phyloP scores from a whole-genome alignment of 1,139 yeast species.

The Saccharomycopsis crataegensis region DNA sequence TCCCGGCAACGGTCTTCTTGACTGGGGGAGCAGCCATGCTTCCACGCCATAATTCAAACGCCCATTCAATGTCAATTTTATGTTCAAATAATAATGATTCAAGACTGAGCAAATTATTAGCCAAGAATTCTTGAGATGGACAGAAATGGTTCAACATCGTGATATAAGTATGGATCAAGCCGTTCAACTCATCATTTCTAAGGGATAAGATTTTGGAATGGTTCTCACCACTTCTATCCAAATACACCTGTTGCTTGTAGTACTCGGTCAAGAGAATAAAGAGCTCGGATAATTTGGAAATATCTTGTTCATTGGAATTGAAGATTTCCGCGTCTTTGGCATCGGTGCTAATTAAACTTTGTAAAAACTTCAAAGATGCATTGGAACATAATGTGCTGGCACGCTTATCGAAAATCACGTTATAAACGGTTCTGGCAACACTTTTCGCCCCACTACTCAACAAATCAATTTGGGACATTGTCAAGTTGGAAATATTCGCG shows the following conservation, averaged over 20 bases:
- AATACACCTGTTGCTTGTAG: constrained; percentile 28
- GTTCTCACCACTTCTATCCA: constrained; percentile 34
- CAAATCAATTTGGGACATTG: constrained; percentile 56
- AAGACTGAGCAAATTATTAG: constrained; percentile 37
- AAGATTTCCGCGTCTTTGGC: constrained; percentile 10
- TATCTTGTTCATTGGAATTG: constrained; percentile 18
- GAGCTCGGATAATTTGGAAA: constrained; percentile 37
- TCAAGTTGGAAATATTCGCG: constrained; percentile 57
- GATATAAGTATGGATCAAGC: constrained; percentile 57
- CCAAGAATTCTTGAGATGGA: constrained; percentile 29
- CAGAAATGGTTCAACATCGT: constrained; percentile 49
- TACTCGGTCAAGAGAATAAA: constrained; percentile 56
- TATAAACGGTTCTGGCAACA: constrained; percentile 49
- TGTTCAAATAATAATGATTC: constrained; percentile 40
- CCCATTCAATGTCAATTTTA: constrained; percentile 58
- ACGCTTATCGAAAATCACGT: constrained; percentile 50
- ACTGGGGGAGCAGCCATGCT: constrained; percentile 25
- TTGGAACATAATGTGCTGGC: constrained; percentile 25
- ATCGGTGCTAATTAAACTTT: constrained; percentile 39
- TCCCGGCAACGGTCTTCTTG: neutral
- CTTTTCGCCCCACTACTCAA: constrained; percentile 54
- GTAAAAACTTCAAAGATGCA: constrained; percentile 49
- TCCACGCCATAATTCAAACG: constrained; percentile 74
- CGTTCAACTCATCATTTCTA: constrained; percentile 62
- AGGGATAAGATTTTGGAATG: constrained; percentile 71